Evolutionary conservation across 148 eudicot genomes (phyloP), one percentile per base, ranked within the genome.

Genomic region (Amaranthus hypochondriacus): DNA sequence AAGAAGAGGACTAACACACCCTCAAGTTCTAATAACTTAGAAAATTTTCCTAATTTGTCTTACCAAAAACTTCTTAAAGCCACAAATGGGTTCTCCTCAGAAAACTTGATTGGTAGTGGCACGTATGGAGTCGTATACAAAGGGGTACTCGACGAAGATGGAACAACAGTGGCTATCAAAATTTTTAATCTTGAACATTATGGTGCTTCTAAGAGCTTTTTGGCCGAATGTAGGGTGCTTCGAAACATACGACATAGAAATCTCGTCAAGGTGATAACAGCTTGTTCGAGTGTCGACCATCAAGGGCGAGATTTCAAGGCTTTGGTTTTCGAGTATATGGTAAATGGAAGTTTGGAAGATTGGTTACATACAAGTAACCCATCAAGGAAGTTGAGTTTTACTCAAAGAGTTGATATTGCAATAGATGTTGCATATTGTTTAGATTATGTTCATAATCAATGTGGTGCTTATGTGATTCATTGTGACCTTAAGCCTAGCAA

Each of bases 401-500:
- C 5, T 18, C 73, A 70, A n/a, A 70, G 73, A 56, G 50, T 70
- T 56, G 42, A 44, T 7, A 70, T 70, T 62, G 74, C 68, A 39
- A 61, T 65, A 42, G 86, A 80, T 71, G 78, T 83, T 43, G 83
- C 79, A 7, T 74, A 21, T 64, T 81, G 83, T 21, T 39, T 80
- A 5, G 81, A 83, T 9, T 83, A 83, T 70, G 81, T 83, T 9
- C 86, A 80, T 42, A 9, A 18, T 44, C 48, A 69, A 4, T 66
- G 76, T 69, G 72, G 64, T 6, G 65, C 67, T 12, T 48, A 62
- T 0, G 43, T 82, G 44, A 68, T 73, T 18, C 85, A 82, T 9
- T 76, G 82, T 46, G 85, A 82, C 69, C 66, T 82, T 12, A 82
- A 79, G 69, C 75, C 79, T 9, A 71, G 79, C 66, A 83, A 71